Base-by-base conservation (phyloP, 192 early-diverging fungal genomes). In the Chytriomyces sp. region DNA sequence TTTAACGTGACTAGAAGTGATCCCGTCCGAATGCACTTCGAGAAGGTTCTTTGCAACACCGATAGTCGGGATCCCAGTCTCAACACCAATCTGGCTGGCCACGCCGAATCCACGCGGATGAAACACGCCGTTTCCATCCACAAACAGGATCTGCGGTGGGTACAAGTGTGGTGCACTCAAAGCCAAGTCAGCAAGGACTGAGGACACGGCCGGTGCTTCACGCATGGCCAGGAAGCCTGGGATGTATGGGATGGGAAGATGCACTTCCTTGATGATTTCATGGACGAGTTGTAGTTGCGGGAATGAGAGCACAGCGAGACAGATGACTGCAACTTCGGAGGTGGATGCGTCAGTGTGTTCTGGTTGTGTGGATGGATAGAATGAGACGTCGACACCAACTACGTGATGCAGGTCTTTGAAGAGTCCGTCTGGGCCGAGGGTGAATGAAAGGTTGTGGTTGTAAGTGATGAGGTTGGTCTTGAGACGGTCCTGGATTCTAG, bases 41-140 rank as follows among this genome's bases (percentile, higher is more conserved):
- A 97, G 77, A 77, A 95, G 92, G 83, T 96, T 97, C 72, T 98
- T 98, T 8, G 86, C 95, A 26, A 97, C 90, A 6, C 96, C 97
- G 28, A 97, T 87, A 0, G 94, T 92, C 0, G 95, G 94, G 23
- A 95, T 79, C 68, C 91, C 82, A 45, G 67, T 28, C 6, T 43
- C 16, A 7, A 81, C 77, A n/a, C 86, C 86, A 66, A 78, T 67
- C 71, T 97, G 95, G 63, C 91, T 91, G 18, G 97, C 97, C 0
- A 93, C 88, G 26, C 97, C 97, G 75, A 96, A 97, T 46, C 82
- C 79, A 11, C 95, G 89, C 20, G 96, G 96, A 77, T 98, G 97
- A 63, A 97, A 79, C 23, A 84, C 79, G 11, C 96, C 96, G 72
- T 96, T 95, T 28, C 95, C 95, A 82, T 96, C 96, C 0, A 97